Evolutionary conservation across 306 rosid genomes (phyloP).

Genomic region (Acmispon strigosus): DNA sequence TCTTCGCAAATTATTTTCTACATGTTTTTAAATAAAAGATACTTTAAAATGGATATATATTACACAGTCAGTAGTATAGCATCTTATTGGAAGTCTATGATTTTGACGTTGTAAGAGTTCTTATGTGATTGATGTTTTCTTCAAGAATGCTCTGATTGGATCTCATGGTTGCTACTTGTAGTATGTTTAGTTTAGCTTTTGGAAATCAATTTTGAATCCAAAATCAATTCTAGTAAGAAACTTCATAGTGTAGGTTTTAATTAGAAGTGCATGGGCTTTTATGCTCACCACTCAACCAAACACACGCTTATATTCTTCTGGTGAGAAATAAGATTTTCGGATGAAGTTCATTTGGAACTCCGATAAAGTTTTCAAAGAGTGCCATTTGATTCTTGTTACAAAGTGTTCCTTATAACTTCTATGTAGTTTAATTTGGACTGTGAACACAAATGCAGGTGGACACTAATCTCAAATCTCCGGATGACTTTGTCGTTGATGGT

Average conservation of each 20-base stretch:
- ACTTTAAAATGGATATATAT: too few species aligned
- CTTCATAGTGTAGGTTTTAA: too few species aligned
- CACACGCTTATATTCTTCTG: background rate
- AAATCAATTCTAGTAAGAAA: too few species aligned
- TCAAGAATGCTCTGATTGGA: background rate
- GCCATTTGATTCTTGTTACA: background rate
- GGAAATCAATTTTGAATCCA: too few species aligned
- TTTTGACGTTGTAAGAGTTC: background rate
- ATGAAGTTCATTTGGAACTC: background rate
- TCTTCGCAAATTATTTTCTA: too few species aligned
- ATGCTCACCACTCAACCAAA: too few species aligned
- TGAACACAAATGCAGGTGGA: slow-evolving; percentile 53
- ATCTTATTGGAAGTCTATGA: background rate
- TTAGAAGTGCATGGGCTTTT: too few species aligned
- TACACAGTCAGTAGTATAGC: too few species aligned
- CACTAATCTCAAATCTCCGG: slow-evolving; percentile 65
- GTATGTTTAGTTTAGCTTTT: too few species aligned
- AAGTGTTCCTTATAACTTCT: background rate
- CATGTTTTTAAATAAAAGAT: too few species aligned
- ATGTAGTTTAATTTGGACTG: slow-evolving; percentile 5
- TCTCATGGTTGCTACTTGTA: background rate
- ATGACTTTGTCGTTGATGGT: slow-evolving; percentile 67
- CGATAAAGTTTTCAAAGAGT: background rate
- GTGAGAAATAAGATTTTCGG: background rate
- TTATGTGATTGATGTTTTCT: background rate